Evolutionary conservation across 345 rosid genomes (phyloP).

Genomic region (Eucalyptus paniculata): DNA sequence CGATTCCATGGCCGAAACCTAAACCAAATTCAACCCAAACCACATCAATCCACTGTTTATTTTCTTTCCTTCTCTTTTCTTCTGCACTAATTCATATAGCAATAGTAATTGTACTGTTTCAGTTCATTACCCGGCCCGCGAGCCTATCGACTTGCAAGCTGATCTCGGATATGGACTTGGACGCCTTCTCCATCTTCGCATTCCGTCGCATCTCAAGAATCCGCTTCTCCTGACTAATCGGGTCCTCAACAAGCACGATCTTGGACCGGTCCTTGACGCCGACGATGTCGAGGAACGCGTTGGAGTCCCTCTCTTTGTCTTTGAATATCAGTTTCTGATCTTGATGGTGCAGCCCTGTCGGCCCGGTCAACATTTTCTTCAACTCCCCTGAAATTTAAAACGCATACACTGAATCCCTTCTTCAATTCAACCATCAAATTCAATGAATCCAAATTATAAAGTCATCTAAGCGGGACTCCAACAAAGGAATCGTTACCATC

Average conservation of each 20-base stretch:
- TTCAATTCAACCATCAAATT: background rate
- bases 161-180: slow-evolving; percentile 80
- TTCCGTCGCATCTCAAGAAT: slow-evolving; percentile 68
- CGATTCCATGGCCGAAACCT: slow-evolving; percentile 83
- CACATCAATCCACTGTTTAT: background rate
- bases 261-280: slow-evolving; percentile 95
- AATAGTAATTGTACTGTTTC: background rate
- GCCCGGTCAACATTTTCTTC: slow-evolving; percentile 84
- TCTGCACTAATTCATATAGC: background rate
- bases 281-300: slow-evolving; percentile 62
- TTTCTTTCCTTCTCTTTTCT: background rate
- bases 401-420: background rate
- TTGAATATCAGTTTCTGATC: slow-evolving; percentile 90
- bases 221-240: slow-evolving; percentile 84
- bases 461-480: background rate
- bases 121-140: slow-evolving; percentile 52
- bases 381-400: slow-evolving; percentile 59
- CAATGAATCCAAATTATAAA: background rate
- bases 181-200: slow-evolving; percentile 83
- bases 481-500: background rate
- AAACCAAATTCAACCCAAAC: background rate
- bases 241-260: slow-evolving; percentile 77
- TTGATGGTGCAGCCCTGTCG: slow-evolving; percentile 84
- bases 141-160: slow-evolving; percentile 87
- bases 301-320: slow-evolving; percentile 95